phyloP scores from a whole-genome alignment of 768 basidiomycete genomes.

The Daedalea quercina region DNA sequence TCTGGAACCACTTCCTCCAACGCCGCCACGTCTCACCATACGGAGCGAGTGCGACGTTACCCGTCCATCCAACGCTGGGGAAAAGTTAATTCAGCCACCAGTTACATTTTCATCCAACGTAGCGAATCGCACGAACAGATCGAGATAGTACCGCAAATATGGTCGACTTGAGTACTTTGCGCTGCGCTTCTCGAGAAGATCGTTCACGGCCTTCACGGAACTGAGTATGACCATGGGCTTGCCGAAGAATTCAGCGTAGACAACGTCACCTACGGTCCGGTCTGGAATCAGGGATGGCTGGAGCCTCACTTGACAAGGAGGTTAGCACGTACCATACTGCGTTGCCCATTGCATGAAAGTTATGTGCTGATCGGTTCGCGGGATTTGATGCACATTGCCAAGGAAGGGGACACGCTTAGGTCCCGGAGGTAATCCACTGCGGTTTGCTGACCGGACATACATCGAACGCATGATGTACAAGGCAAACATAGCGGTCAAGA shows the following conservation, averaged over 20 bases:
- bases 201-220: background rate
- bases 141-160: no score
- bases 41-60: background rate
- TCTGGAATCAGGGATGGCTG: background rate
- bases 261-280: background rate
- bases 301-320: no score
- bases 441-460: no score
- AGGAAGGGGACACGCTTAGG: background rate
- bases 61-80: background rate
- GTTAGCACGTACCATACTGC: conserved; percentile 1
- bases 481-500: background rate
- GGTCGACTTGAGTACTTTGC: conserved; percentile 22
- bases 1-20: background rate
- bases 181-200: conserved; percentile 19
- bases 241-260: background rate
- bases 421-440: conserved; percentile 1
- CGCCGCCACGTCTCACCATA: background rate
- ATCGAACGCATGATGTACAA: background rate
- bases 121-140: no score
- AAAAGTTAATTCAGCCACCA: no score
- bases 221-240: background rate
- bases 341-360: conserved; percentile 1
- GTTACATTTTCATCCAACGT: no score
- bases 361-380: conserved; percentile 2
- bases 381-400: conserved; percentile 5